Conservation (phyloP, 2,329 filamentous ascomycete species). For the Corynespora cassiicola region DNA sequence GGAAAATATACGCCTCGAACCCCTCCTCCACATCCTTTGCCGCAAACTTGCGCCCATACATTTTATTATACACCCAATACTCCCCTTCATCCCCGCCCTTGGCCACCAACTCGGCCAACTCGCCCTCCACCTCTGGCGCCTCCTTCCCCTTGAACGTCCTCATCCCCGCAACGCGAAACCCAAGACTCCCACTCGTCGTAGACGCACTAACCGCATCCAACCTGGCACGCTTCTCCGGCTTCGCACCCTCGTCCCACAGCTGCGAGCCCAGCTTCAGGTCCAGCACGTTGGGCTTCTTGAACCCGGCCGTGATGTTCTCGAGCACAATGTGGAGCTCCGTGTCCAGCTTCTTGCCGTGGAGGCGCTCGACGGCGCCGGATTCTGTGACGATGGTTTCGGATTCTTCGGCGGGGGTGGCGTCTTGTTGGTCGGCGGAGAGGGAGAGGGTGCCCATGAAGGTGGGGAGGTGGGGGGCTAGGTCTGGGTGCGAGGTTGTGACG, state of each 20-base stretch:
- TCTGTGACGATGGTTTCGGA: constrained; percentile 36
- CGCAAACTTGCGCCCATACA: constrained; percentile 67
- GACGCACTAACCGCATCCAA: constrained; percentile 65
- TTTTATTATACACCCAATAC: constrained; percentile 69
- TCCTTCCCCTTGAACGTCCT: constrained; percentile 58
- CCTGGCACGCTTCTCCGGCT: constrained; percentile 62
- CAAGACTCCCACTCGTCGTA: constrained; percentile 66
- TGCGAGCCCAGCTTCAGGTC: constrained; percentile 90
- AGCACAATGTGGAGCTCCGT: constrained; percentile 84
- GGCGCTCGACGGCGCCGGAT: constrained; percentile 38
- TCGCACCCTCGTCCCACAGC: constrained; percentile 79
- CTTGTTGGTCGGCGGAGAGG: constrained; percentile 51
- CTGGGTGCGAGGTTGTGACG: constrained; percentile 68
- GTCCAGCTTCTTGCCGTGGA: constrained; percentile 69
- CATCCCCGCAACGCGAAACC: constrained; percentile 72
- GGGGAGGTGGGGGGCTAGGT: constrained; percentile 83
- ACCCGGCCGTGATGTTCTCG: constrained; percentile 82
- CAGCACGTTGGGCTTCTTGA: constrained; percentile 84
- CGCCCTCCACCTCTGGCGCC: constrained; percentile 24
- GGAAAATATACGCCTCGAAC: constrained; percentile 64
- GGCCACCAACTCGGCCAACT: constrained; percentile 37
- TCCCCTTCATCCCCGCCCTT: constrained; percentile 55
- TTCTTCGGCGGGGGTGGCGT: constrained; percentile 22
- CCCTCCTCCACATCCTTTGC: constrained; percentile 62
- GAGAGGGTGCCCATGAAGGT: constrained; percentile 80